These are phyloP conservation scores for Camelina sativa DNA, from an alignment of 345 rosid species.

Conservation along the genomic window DNA sequence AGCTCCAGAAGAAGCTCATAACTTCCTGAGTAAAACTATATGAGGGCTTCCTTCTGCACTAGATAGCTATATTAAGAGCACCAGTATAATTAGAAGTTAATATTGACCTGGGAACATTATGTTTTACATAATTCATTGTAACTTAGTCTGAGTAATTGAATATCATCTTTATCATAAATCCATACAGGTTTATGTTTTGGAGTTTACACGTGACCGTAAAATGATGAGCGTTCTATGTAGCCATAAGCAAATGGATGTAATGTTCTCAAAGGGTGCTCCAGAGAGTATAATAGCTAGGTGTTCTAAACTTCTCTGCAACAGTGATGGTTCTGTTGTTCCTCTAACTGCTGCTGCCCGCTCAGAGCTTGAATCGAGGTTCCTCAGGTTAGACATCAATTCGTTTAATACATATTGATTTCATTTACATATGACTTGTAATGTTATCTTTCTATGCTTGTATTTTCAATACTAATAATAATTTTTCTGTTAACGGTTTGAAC, in stretches of 20 bases:
- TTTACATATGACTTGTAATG: slow-evolving; percentile 8
- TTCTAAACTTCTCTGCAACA: slow-evolving; percentile 76
- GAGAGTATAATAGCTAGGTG: slow-evolving; percentile 91
- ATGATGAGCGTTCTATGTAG: slow-evolving; percentile 97
- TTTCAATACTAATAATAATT: neutral
- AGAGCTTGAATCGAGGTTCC: slow-evolving; percentile 81
- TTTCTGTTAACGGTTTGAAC: slow-evolving; percentile 18
- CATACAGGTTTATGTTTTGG: slow-evolving; percentile 80
- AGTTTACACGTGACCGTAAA: slow-evolving; percentile 97
- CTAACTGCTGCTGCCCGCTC: slow-evolving; percentile 66
- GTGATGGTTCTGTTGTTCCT: slow-evolving; percentile 81
- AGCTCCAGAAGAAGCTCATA: slow-evolving; percentile 1
- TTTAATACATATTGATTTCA: neutral
- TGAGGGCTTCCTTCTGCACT: neutral
- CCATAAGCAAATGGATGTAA: slow-evolving; percentile 68
- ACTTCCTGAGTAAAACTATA: neutral
- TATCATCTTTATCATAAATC: slow-evolving; percentile 35
- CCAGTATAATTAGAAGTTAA: slow-evolving; percentile 14
- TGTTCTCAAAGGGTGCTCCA: slow-evolving; percentile 99
- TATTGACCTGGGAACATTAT: neutral
- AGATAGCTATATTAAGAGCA: neutral
- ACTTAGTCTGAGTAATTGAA: slow-evolving; percentile 25
- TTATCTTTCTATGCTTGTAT: slow-evolving; percentile 21
- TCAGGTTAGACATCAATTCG: slow-evolving; percentile 54
- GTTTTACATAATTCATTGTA: slow-evolving; percentile 3